Base-by-base conservation (phyloP, 2,329 filamentous ascomycete genomes). In the Metarhizium guizhouense region DNA sequence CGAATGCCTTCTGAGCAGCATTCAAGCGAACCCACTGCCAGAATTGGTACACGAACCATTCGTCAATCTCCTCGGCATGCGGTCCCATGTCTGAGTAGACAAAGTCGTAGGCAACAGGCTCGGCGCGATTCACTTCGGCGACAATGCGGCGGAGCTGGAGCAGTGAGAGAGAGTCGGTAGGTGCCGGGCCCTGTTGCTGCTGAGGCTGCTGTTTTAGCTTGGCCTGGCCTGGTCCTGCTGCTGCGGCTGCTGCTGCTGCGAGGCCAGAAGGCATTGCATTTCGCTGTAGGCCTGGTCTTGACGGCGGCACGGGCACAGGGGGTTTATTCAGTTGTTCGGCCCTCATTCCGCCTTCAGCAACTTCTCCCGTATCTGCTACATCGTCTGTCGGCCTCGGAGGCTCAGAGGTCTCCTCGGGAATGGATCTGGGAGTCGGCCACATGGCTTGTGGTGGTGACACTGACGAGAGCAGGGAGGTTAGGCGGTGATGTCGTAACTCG, bases 41-140 rank as follows among this genome's bases (percentile, higher is more conserved):
- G 59, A 90, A 85, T 63, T 88, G 87, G 72, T 97, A 96, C 54
- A 87, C 85, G 71, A 99, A 99, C 94, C 94, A 99, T 73, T 99
- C 94, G 68, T 97, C 90, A 51, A 99, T 79, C 75, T 99, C 94
- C 60, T 94, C 90, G 18, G 88, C 84, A 63, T 95, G 86, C 0
- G 83, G 76, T 25, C 86, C 85, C 55, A 81, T 80, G 69, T 93
- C 88, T 30, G 81, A 75, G 72, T 93, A 93, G 60, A 82, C 82
- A 68, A 96, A 99, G 58, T 94, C 91, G 75, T 99, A 99, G 11
- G 84, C 83, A 47, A 80, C 76, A 52, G 86, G 81, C 61, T 91
- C 87, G 53, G 78, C 68, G 60, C 82, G 83, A 16, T 87, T 87
- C 62, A 90, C 84, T 57, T 92, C 88, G 59, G 84, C 82, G 18